These are phyloP conservation scores for Pistacia vera DNA, from an alignment of 345 rosid species.

Conservation along the genomic window DNA sequence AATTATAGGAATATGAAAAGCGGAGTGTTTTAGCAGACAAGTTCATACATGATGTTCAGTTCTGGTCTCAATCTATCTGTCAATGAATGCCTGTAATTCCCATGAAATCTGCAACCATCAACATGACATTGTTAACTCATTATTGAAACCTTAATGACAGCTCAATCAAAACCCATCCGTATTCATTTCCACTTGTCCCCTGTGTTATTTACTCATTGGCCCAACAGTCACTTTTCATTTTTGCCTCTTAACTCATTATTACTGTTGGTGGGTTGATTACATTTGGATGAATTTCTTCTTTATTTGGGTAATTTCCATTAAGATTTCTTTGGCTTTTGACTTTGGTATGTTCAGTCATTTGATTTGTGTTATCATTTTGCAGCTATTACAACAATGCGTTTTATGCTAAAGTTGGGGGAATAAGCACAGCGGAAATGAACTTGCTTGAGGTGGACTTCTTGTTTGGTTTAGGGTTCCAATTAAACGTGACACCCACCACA, in stretches of 20 bases:
- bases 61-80: constrained; percentile 23
- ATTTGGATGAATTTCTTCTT: too few species aligned
- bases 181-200: constrained; percentile 17
- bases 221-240: background rate
- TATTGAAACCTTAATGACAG: constrained; percentile 25
- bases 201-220: constrained; percentile 7
- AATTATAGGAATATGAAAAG: constrained; percentile 19
- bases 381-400: constrained; percentile 68
- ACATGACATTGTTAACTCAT: constrained; percentile 19
- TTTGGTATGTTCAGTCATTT: too few species aligned
- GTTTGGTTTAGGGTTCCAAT: constrained; percentile 64
- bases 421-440: constrained; percentile 72
- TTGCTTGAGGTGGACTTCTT: constrained; percentile 75
- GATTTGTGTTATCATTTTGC: background rate
- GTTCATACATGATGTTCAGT: constrained; percentile 24
- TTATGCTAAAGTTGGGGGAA: constrained; percentile 74
- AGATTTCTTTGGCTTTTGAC: too few species aligned
- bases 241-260: background rate
- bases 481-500: constrained; percentile 61
- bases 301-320: too few species aligned
- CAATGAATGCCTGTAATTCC: constrained; percentile 22
- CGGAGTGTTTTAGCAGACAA: constrained; percentile 18
- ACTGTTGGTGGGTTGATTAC: constrained; percentile 28
- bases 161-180: constrained; percentile 24
- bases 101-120: background rate